Evolutionary conservation across 225 moss, liverwort and hornwort genomes (phyloP).

Genomic region (Pleurozium schreberi): DNA sequence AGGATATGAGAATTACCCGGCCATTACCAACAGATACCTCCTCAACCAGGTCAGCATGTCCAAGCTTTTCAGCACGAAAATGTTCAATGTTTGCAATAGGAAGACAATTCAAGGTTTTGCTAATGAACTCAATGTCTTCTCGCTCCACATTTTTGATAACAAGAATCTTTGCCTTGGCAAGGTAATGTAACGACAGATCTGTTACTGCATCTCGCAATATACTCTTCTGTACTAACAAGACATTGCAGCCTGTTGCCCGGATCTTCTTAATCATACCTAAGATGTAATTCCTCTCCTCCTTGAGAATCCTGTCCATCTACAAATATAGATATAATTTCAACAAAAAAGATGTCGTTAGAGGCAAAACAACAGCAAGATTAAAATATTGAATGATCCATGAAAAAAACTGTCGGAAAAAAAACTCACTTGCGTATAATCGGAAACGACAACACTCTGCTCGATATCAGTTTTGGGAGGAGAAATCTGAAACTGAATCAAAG

Average conservation of each 20-base stretch:
- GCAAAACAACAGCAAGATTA: not conserved
- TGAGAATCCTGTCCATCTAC: constrained; percentile 92
- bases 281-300: constrained; percentile 94
- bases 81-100: constrained; percentile 95
- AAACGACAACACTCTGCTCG: constrained; percentile 85
- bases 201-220: constrained; percentile 95
- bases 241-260: constrained; percentile 85
- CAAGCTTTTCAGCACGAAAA: constrained; percentile 84
- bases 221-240: constrained; percentile 82
- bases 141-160: constrained; percentile 92
- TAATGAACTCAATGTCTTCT: constrained; percentile 91
- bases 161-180: constrained; percentile 93
- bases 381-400: not conserved
- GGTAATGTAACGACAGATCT: constrained; percentile 84
- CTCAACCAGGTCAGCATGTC: constrained; percentile 75
- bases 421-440: constrained; percentile 88
- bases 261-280: constrained; percentile 94
- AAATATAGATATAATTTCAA: not conserved
- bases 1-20: constrained; percentile 26
- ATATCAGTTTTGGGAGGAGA: constrained; percentile 97
- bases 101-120: constrained; percentile 85
- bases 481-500: constrained; percentile 84
- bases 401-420: not conserved
- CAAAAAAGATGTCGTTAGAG: not conserved
- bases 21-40: constrained; percentile 82